Evolutionary conservation across 2,329 filamentous ascomycete genomes (phyloP), one percentile per base, ranked within the genome.

Genomic region (Pseudocercospora eumusae): DNA sequence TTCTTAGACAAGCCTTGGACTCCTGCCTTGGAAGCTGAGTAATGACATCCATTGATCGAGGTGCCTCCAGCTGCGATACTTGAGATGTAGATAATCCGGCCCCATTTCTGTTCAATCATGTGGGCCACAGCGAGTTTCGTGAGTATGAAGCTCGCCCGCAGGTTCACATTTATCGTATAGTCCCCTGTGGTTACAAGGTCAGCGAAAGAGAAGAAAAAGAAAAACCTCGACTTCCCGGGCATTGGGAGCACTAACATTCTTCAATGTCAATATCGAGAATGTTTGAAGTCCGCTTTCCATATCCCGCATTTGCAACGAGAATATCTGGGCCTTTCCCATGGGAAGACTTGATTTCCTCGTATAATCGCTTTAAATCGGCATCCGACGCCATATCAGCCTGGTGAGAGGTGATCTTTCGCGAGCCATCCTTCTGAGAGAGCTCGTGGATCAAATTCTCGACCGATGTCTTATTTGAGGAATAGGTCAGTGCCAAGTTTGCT

Each of bases 1-100:
- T 88, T 88, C 70, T 83, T 85, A 80, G 86, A 87, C 80, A 89
- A 82, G 1, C 84, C 84, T 3, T 83, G 84, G 61, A 89, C 72
- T 1, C 86, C 87, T 9, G 68, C 70, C 45, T 73, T 73, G 2
- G 65, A 70, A 8, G 71, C 71, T 9, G 65, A 66, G 61, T 73
- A 73, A 50, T 74, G 71, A 53, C 70, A 74, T 40, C 73, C 72
- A 68, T 88, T 88, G 63, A 88, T 84, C 1, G 85, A 86, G 6
- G 84, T 86, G 0, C 87, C 87, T 25, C 83, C 81, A 0, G 82
- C 86, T 4, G 87, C 84, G 64, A 89, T 87, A 47, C 83, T 86
- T 9, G 84, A 86, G 69, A 88, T 83, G 69, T 86, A 86, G 53
- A 88, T 78, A 65, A 89, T 84, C 4, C 87, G 79, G 1, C 87